Evolutionary conservation across 75 land plant species (phyloP).

Genomic region (Sequoiadendron giganteum): DNA sequence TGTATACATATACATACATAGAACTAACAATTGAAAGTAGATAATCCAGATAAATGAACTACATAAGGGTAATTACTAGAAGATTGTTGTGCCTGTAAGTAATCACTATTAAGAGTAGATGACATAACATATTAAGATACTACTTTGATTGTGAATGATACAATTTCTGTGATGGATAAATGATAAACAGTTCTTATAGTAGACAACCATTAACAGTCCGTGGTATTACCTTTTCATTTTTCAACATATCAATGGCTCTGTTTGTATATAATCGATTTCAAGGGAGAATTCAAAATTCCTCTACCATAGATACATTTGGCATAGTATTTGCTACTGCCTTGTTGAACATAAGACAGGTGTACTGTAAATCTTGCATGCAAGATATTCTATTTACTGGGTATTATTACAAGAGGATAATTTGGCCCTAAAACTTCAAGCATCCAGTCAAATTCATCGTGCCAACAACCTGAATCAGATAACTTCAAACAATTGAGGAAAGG

Average conservation of each 20-base stretch:
- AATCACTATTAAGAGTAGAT: background rate
- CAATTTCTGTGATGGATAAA: background rate
- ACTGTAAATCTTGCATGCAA: background rate
- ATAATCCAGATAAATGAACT: background rate
- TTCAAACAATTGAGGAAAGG: background rate
- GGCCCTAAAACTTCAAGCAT: background rate
- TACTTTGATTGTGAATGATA: background rate
- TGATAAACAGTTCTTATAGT: too few species aligned
- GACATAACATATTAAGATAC: background rate
- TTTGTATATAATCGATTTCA: background rate
- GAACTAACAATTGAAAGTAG: background rate
- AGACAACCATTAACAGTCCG: background rate
- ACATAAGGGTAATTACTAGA: background rate
- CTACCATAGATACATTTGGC: background rate
- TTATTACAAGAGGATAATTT: background rate
- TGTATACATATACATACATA: too few species aligned
- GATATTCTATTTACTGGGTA: background rate
- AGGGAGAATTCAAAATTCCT: background rate
- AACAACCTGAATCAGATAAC: background rate
- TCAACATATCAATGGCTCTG: background rate
- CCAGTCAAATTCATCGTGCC: background rate
- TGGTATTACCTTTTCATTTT: background rate
- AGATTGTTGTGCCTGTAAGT: background rate
- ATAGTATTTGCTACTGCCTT: background rate
- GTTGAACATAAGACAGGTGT: background rate